Base-by-base conservation (phyloP, 139 green algal genomes). In the Eudorina sp. region DNA sequence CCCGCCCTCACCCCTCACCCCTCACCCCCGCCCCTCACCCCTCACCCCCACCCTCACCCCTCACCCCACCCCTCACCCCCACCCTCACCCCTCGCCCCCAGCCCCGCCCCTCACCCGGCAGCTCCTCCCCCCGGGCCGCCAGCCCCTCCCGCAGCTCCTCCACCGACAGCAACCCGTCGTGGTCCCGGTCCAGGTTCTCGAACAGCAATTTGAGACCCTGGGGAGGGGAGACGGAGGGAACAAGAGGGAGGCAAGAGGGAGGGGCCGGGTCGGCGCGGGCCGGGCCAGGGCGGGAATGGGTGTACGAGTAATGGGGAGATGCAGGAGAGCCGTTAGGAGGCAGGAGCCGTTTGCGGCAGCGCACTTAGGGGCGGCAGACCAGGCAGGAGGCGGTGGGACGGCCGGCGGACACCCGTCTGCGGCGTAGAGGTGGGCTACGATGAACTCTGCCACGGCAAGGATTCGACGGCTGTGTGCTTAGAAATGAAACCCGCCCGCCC, bases 101-200 rank as follows among this genome's bases (percentile, higher is more conserved):
- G n/a, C 72, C 40, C 40, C 45, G 53, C 14, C 48, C 23, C 58
- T 69, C 53, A 62, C 79, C 86, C 16, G 41, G 7, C 55, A 91
- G 81, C 53, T 58, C 19, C 19, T 90, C 53, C 4, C 86, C 90
- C 55, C 87, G 79, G 11, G 34, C 23, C 40, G 29, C 46, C 36
- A 93, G 68, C 3, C 78, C 90, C n/a, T 83, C 46, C 21, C 48
- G 55, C 68, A 93, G 83, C 68, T 93, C 90, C 21, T 19, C 43
- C 51, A 91, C 16, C 40, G 90, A 85, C 40, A 93, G 53, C 83
- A 91, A 36, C 25, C 90, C 90, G 41, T 93, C 86, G 31, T 58
- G 41, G 75, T 93, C 83, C 27, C 46, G 40, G 43, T 93, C 90
- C 90, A 93, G 89, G 21, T 85, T 64, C 64, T 80, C 70, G 46